Evolutionary conservation across 2,329 filamentous ascomycete genomes (phyloP).

Genomic region (Celoporthe dispersa): DNA sequence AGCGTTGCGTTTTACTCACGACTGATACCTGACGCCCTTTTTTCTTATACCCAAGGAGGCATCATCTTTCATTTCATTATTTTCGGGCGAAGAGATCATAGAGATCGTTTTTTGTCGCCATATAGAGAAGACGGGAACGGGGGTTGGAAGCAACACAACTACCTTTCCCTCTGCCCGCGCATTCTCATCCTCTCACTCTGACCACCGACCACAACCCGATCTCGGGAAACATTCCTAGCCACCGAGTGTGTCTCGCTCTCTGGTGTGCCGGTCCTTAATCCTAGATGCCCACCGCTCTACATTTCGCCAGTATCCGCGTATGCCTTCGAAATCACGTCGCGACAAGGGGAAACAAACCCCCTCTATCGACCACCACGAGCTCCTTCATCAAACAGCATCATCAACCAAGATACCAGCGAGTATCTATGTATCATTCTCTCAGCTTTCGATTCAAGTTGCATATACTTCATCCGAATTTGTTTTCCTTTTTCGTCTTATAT

Average conservation of each 20-base stretch:
- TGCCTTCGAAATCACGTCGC: not conserved
- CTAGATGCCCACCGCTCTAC: not conserved
- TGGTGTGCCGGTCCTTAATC: not conserved
- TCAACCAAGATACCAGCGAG: slow-evolving; percentile 11
- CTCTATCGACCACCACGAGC: not conserved
- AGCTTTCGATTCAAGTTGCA: slow-evolving; percentile 28
- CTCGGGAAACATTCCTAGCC: not conserved
- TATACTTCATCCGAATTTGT: slow-evolving; percentile 19
- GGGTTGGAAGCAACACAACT: not conserved
- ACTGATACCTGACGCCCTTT: slow-evolving; percentile 20
- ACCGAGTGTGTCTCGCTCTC: not conserved
- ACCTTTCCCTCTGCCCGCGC: not conserved
- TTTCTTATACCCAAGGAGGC: slow-evolving; percentile 17
- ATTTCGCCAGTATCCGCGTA: not conserved
- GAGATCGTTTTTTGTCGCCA: slow-evolving; percentile 14
- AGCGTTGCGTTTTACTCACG: slow-evolving; percentile 23
- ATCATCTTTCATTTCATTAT: slow-evolving; percentile 1
- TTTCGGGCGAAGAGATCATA: slow-evolving; percentile 21
- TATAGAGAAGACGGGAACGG: slow-evolving; percentile 16
- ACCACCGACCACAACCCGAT: not conserved
- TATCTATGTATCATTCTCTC: slow-evolving; percentile 13
- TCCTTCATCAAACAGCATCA: not conserved
- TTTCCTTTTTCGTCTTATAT: slow-evolving; percentile 4
- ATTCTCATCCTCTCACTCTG: slow-evolving; percentile 6
- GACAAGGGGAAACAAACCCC: not conserved